Evolutionary conservation across 2,329 filamentous ascomycete species (phyloP).

Genomic region (Aspergillus sp.): DNA sequence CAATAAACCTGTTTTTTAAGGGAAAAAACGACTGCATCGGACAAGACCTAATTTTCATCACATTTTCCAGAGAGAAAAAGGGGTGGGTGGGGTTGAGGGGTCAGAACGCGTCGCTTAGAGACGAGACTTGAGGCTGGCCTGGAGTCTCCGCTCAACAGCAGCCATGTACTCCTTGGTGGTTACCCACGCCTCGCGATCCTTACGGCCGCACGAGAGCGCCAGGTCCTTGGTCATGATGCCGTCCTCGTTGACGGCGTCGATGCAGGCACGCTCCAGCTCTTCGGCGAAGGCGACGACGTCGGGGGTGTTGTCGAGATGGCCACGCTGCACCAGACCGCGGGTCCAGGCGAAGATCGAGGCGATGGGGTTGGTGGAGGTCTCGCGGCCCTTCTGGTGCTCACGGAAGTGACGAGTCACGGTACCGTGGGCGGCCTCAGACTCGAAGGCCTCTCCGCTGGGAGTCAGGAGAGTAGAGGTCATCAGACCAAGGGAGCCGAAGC

Average conservation of each 20-base stretch:
- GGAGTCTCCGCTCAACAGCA: constrained; percentile 84
- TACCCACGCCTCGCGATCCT: constrained; percentile 73
- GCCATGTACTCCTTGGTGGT: constrained; percentile 87
- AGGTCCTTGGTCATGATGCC: constrained; percentile 99
- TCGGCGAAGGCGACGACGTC: constrained; percentile 88
- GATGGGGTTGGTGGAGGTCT: constrained; percentile 97
- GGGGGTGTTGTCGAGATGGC: constrained; percentile 85
- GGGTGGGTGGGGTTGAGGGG: no score
- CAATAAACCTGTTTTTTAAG: background rate
- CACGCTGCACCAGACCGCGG: constrained; percentile 83
- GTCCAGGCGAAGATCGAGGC: constrained; percentile 99
- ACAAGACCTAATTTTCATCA: background rate
- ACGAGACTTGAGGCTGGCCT: constrained; percentile 53
- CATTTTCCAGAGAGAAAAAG: background rate
- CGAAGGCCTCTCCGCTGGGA: constrained; percentile 91
- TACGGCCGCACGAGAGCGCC: constrained; percentile 88
- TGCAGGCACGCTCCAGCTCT: constrained; percentile 81
- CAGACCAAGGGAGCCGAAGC: constrained; percentile 93
- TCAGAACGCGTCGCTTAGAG: constrained; percentile 17
- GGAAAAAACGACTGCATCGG: background rate
- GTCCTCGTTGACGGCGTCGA: constrained; percentile 88
- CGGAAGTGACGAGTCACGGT: constrained; percentile 98
- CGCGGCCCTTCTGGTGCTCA: constrained; percentile 94
- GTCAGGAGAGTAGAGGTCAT: constrained; percentile 98
- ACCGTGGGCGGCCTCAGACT: constrained; percentile 95